Evolutionary conservation across 2,329 filamentous ascomycete species (phyloP).

Genomic region (Clarireedia monteithiana): DNA sequence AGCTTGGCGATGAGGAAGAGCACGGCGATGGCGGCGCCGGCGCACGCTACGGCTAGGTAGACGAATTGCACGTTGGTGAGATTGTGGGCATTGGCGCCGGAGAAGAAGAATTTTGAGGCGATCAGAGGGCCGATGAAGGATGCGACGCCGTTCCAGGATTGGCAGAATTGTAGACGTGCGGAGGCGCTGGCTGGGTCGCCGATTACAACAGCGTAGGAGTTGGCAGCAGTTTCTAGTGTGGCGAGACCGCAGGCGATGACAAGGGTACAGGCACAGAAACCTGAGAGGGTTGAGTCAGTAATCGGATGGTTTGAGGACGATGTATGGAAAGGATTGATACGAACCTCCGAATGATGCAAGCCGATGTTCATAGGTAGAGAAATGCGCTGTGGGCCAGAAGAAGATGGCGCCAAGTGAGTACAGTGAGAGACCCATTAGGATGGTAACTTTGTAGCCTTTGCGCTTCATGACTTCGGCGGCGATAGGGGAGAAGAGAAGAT

Average conservation of each 20-base stretch:
- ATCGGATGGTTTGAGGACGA: no score
- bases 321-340: no score
- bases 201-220: slow-evolving; percentile 63
- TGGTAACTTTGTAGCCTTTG: slow-evolving; percentile 69
- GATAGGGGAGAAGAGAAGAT: slow-evolving; percentile 59
- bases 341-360: slow-evolving; percentile 60
- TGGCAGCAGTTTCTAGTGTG: slow-evolving; percentile 71
- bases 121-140: slow-evolving; percentile 66
- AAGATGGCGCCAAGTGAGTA: slow-evolving; percentile 60
- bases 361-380: slow-evolving; percentile 43
- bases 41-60: slow-evolving; percentile 70
- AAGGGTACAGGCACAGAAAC: slow-evolving; percentile 63
- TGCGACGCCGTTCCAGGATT: slow-evolving; percentile 67
- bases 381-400: slow-evolving; percentile 59
- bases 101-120: slow-evolving; percentile 69
- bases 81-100: slow-evolving; percentile 49
- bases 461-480: slow-evolving; percentile 65
- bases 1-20: slow-evolving; percentile 60
- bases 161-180: slow-evolving; percentile 65
- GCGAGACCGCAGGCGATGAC: slow-evolving; percentile 70
- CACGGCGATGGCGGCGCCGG: slow-evolving; percentile 61
- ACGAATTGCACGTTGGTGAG: slow-evolving; percentile 75
- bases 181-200: slow-evolving; percentile 67
- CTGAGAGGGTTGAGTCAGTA: no score
- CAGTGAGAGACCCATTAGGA: slow-evolving; percentile 66